Conservation (phyloP, 192 early-diverging fungal genomes). For the Thamnidium elegans region DNA sequence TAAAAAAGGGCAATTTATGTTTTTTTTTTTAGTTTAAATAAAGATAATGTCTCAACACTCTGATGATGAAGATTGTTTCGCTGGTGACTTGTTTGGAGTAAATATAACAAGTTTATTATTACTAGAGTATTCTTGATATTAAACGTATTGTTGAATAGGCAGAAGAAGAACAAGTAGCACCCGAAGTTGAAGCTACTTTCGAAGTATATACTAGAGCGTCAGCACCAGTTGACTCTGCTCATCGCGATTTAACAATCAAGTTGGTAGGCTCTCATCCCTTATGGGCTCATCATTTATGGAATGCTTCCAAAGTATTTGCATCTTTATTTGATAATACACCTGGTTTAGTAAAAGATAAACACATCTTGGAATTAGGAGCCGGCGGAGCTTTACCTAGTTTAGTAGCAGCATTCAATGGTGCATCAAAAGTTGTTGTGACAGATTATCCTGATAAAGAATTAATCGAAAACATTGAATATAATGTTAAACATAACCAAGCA, state of each 20-base stretch:
- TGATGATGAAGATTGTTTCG: constrained; percentile 35
- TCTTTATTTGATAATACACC: constrained; percentile 73
- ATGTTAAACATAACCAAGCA: constrained; percentile 52
- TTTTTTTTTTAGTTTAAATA: no score
- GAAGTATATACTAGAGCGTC: constrained; percentile 51
- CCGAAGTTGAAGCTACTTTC: constrained; percentile 53
- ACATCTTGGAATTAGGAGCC: constrained; percentile 79
- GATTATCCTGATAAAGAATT: constrained; percentile 80
- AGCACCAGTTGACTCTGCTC: constrained; percentile 23
- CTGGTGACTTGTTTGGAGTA: constrained; percentile 38
- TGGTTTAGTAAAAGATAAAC: constrained; percentile 54
- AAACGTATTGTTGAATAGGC: constrained; percentile 3
- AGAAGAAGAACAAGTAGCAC: constrained; percentile 28
- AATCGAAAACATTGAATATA: constrained; percentile 72
- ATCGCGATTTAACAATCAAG: constrained; percentile 45
- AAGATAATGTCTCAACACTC: background rate
- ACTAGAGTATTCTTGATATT: background rate
- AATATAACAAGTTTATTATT: background rate
- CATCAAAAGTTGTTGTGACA: constrained; percentile 65
- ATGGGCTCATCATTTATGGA: constrained; percentile 91
- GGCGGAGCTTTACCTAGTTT: constrained; percentile 82
- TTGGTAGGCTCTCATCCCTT: constrained; percentile 75
- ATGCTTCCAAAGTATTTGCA: constrained; percentile 81
- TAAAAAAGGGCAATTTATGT: no score
- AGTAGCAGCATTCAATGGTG: constrained; percentile 66